phyloP scores from a whole-genome alignment of 768 basidiomycete genomes.

The Cyclocybe cylindracea region DNA sequence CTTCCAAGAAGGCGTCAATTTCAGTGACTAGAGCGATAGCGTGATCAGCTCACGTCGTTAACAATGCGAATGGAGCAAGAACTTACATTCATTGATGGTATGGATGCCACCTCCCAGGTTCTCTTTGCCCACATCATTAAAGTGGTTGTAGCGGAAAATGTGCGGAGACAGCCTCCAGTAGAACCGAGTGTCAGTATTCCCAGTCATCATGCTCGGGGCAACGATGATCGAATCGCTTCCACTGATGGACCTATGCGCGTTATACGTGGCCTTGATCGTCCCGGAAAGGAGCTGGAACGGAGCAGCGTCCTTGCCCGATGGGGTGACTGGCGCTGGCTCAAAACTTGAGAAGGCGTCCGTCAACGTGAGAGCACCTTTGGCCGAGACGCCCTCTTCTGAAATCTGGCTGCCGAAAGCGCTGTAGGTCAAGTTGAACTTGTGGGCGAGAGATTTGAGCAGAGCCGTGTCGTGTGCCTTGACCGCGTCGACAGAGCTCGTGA shows the following conservation, averaged over 20 bases:
- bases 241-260: conserved; percentile 42
- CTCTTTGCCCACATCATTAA: conserved; percentile 33
- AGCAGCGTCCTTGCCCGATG: conserved; percentile 41
- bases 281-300: conserved; percentile 59
- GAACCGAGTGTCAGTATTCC: conserved; percentile 62
- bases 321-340: conserved; percentile 70
- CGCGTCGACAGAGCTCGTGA: conserved; percentile 43
- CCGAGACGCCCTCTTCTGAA: conserved; percentile 30
- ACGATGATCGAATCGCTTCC: conserved; percentile 40
- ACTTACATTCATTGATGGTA: conserved; percentile 72
- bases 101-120: conserved; percentile 49
- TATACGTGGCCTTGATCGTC: conserved; percentile 63
- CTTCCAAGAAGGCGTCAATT: conserved; percentile 57
- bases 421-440: conserved; percentile 57
- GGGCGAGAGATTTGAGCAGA: conserved; percentile 48
- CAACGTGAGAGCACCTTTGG: conserved; percentile 50
- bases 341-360: conserved; percentile 52
- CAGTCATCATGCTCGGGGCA: conserved; percentile 58
- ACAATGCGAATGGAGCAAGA: not conserved
- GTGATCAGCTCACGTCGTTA: conserved; percentile 9
- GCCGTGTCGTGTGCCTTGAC: conserved; percentile 44
- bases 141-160: conserved; percentile 71
- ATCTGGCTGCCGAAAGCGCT: conserved; percentile 52
- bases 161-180: conserved; percentile 59
- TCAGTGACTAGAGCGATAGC: conserved; percentile 39